Evolutionary conservation across 202 grass and related monocot species (phyloP).

Genomic region (Bolboschoenoplectus hybrid): DNA sequence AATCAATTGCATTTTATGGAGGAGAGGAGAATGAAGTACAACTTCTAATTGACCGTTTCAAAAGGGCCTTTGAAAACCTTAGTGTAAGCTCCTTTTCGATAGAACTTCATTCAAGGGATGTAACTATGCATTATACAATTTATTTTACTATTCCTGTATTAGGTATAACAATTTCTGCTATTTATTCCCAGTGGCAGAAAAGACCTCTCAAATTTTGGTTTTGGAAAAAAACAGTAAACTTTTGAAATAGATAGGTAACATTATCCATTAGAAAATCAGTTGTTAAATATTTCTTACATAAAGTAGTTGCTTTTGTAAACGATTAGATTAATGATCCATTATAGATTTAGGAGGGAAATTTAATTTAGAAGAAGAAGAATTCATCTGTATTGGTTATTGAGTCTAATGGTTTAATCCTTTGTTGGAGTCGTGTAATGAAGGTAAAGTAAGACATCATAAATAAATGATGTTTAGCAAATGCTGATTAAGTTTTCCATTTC

Average conservation of each 20-base stretch:
- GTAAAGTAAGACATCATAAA: neutral
- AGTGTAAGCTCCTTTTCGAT: slow-evolving; percentile 55
- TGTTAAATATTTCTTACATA: neutral
- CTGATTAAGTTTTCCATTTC: slow-evolving; percentile 21
- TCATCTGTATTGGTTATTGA: neutral
- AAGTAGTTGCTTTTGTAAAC: neutral
- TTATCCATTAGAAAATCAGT: neutral
- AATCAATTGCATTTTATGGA: slow-evolving; percentile 98
- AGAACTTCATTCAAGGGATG: slow-evolving; percentile 12
- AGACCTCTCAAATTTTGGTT: neutral
- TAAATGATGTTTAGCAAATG: slow-evolving; percentile 2
- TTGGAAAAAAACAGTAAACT: neutral
- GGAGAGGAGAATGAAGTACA: slow-evolving; percentile 63
- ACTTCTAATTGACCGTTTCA: slow-evolving; percentile 82
- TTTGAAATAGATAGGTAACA: slow-evolving; percentile 10
- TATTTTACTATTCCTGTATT: neutral
- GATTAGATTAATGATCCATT: neutral
- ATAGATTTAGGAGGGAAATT: neutral
- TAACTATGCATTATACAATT: slow-evolving; percentile 12
- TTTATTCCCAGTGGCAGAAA: neutral
- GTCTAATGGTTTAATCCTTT: slow-evolving; percentile 11
- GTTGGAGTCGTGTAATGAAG: slow-evolving; percentile 14
- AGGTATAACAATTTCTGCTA: neutral
- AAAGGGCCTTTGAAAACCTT: slow-evolving; percentile 84
- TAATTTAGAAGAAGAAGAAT: slow-evolving; percentile 27